Base-by-base conservation (phyloP, 2,329 filamentous ascomycete genomes). In the Trichophyton schoenleinii region DNA sequence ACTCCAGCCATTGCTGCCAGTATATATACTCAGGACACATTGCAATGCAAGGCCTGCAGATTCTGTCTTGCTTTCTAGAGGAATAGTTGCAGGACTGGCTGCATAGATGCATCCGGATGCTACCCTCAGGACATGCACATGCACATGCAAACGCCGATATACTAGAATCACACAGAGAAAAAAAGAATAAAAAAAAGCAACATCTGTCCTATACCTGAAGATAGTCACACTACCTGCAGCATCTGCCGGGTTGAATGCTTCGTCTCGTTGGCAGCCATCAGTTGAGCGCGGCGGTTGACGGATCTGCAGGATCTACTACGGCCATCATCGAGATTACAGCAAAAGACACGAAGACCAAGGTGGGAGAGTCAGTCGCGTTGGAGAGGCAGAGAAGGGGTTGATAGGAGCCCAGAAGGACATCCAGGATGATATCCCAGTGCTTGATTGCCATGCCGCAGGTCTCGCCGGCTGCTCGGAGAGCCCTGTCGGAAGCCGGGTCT, bases 401-500 rank as follows among this genome's bases (percentile, higher is more conserved):
- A 20, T n/a, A 20, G 15, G 4, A n/a, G 42, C 42, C 15, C 42
- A 22, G n/a, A 48, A 28, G 13, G 28, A 22, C 2, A 31, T 31
- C 13, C 49, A 53, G 22, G 15, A 53, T 53, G 49, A 53, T 58
- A 41, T n/a, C 55, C 13, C 22, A 58, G 11, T 58, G 55, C 22
- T 41, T 58, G 55, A 42, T 11, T 42, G 7, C 38, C 5, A 42
- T 41, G 13, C 8, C 53, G 6, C 28, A 41, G 9, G 42, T 62
- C 36, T 57, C 64, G 13, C 49, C 63, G 13, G 65, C 64, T 25
- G 62, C 64, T 2, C 55, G 22, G 9, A 28, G 44, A 42, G 62
- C 60, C 1, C 38, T 66, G 42, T 28, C 41, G 31, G 49, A 62
- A 55, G 52, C 63, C 18, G 59, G 48, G 13, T 11, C 34, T 28